Base-by-base conservation (phyloP, 75 land plant genomes). In the Selaginella moellendorffii region DNA sequence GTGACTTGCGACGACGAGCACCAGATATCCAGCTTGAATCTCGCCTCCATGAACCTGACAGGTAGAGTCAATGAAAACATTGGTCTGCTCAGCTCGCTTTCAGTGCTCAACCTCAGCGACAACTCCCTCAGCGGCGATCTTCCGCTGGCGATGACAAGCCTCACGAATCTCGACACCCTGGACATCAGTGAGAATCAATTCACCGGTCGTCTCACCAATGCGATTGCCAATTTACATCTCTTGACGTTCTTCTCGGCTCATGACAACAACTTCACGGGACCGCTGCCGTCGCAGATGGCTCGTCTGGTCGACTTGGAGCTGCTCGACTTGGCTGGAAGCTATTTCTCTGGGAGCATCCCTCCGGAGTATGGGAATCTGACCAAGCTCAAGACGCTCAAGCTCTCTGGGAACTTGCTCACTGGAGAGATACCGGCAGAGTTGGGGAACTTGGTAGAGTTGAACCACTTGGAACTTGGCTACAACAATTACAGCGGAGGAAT, bases 281-380 rank as follows among this genome's bases (percentile, higher is more conserved):
- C 8, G 19, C 8, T 56, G 59, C 59, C 59, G n/a, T 5, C 8
- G n/a, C 17, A 56, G 59, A 8, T 56, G n/a, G 8, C 23, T 19
- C 23, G n/a, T 2, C 59, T 56, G 21, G 9, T n/a, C 59, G 5
- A 56, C n/a, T 81, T 91, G 26, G 71, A 81, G 69, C 30, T 61
- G 24, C 77, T 91, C 59, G 86, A 83, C 52, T 83, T 91, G 26
- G 88, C 87, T 1, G 93, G 93, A n/a, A 85, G 88, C 77, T 79
- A 72, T 66, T 88, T 91, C 36, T 27, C 54, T 0, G 97, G 95
- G 22, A 22, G 19, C 0, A 81, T 88, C 20, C 95, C 95, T 0
- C 24, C 67, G 0, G 67, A 64, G 26, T 77, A 78, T 28, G 85
- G 81, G 18, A 36, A 9, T 1, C 63, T 85, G 10, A 2, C 28